phyloP scores from a whole-genome alignment of 805 yeast genomes.

The Blastobotrys americana region DNA sequence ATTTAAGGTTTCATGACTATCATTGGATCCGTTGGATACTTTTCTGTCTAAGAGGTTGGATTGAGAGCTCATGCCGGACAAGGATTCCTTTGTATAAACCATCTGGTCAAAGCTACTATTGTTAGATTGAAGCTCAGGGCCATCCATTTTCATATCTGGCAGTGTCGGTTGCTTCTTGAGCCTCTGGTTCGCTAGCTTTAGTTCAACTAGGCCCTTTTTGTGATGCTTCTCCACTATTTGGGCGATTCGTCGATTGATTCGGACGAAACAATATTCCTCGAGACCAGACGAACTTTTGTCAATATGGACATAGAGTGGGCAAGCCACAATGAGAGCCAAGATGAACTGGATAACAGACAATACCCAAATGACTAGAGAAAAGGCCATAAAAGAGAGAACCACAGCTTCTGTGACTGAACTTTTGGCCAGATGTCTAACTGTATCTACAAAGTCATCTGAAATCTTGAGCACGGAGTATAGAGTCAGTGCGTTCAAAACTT shows the following conservation, averaged over 20 bases:
- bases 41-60: neutral
- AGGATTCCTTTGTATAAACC: neutral
- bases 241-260: conserved; percentile 53
- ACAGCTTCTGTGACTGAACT: conserved; percentile 59
- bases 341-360: conserved; percentile 52
- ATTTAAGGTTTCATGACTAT: neutral
- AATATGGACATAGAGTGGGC: conserved; percentile 45
- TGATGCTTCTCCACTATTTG: conserved; percentile 40
- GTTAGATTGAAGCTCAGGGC: neutral
- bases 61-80: neutral
- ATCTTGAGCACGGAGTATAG: conserved; percentile 44
- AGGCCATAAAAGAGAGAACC: conserved; percentile 66
- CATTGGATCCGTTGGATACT: neutral
- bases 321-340: conserved; percentile 45
- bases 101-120: conserved; percentile 4
- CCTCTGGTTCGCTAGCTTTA: conserved; percentile 23
- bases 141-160: conserved; percentile 19
- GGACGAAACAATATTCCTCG: conserved; percentile 54
- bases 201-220: conserved; percentile 25
- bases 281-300: conserved; percentile 37
- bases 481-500: conserved; percentile 73
- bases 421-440: conserved; percentile 50
- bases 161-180: conserved; percentile 24
- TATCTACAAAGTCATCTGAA: conserved; percentile 27
- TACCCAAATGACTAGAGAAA: conserved; percentile 68